Evolutionary conservation across 1,284 basidiomycete species (phyloP), one percentile per base, ranked within the genome.

Genomic region (Austroboletus novae-zelandiae): DNA sequence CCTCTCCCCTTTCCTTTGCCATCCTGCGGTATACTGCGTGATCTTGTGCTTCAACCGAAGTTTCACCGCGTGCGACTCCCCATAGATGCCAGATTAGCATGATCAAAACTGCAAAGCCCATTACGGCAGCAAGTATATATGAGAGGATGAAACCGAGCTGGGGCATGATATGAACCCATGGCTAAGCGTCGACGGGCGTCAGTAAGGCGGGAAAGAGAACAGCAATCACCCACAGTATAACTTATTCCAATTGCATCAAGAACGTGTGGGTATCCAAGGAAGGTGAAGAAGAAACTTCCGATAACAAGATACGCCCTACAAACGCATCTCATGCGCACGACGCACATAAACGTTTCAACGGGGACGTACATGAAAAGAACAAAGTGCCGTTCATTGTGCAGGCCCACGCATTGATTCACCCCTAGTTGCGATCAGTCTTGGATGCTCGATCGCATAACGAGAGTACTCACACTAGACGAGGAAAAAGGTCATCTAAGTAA

Each of bases 331-430:
- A 13, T 27, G 8, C 14, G 10, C 47, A 45, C 5, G 39, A 14
- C 10, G 15, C 9, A 20, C 18, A 32, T 30, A 17, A 18, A 15
- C 10, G 35, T 47, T 39, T 13, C 5, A 37, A 29, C 39, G 17
- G 32, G 6, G 27, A 48, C 35, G 47, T 53, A 90, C 92, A 98
- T 88, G 79, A 98, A 99, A 32, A 98, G 75, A 31, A 97, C 80
- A 62, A 99, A 99, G 71, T 98, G 93, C 0, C 96, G 83, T 68
- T 98, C 95, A 65, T 99, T 99, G 66, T 96, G 79, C 8, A 98
- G 68, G 2, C 97, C 96, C 23, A 99, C 92, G 62, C 95, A 98
- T 78, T 93, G 91, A 67, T 98, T 98, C 58, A 99, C 86, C 96
- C 96, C 94, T 89, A 27, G 18, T 23, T n/a, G 6, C 8, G 17